Conservation (phyloP, 1,284 basidiomycete species). For the Trametes pubescens region DNA sequence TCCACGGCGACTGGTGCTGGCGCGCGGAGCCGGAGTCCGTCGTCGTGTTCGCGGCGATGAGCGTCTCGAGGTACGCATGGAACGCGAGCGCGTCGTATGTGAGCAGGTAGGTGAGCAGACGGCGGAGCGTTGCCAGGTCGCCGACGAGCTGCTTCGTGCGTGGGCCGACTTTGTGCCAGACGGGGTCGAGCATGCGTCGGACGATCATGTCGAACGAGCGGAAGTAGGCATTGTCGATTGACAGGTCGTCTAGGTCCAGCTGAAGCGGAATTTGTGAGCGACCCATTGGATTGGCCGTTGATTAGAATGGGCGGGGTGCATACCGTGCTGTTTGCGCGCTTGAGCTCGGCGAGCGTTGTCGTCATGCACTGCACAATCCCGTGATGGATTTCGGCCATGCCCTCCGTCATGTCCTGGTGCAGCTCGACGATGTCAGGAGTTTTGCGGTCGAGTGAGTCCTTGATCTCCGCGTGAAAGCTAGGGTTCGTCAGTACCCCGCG, state of each 20-base stretch:
- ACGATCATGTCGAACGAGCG: slow-evolving; percentile 93
- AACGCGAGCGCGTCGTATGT: slow-evolving; percentile 94
- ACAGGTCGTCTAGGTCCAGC: slow-evolving; percentile 95
- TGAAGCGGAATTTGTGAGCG: slow-evolving; percentile 45
- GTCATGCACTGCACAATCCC: slow-evolving; percentile 97
- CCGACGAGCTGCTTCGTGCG: slow-evolving; percentile 92
- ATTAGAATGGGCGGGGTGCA: slow-evolving; percentile 5
- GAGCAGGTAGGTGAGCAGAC: slow-evolving; percentile 85
- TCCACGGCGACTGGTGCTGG: slow-evolving; percentile 84
- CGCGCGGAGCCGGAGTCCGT: slow-evolving; percentile 58
- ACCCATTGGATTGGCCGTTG: too few species aligned
- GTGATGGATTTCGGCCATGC: slow-evolving; percentile 92
- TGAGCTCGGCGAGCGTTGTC: slow-evolving; percentile 89
- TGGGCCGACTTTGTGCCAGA: slow-evolving; percentile 96
- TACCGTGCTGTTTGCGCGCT: slow-evolving; percentile 86
- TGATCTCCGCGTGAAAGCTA: slow-evolving; percentile 91
- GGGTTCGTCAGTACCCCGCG: background rate
- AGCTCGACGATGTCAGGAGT: slow-evolving; percentile 94
- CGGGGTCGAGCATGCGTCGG: slow-evolving; percentile 87
- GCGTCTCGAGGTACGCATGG: slow-evolving; percentile 91
- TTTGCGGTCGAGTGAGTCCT: slow-evolving; percentile 80
- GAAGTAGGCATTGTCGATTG: slow-evolving; percentile 94
- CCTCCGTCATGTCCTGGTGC: slow-evolving; percentile 85
- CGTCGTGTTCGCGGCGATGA: slow-evolving; percentile 79
- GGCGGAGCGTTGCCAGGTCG: slow-evolving; percentile 88